phyloP scores from a whole-genome alignment of 352 stramenopile genomes.

The Elongisporangium anandrum region DNA sequence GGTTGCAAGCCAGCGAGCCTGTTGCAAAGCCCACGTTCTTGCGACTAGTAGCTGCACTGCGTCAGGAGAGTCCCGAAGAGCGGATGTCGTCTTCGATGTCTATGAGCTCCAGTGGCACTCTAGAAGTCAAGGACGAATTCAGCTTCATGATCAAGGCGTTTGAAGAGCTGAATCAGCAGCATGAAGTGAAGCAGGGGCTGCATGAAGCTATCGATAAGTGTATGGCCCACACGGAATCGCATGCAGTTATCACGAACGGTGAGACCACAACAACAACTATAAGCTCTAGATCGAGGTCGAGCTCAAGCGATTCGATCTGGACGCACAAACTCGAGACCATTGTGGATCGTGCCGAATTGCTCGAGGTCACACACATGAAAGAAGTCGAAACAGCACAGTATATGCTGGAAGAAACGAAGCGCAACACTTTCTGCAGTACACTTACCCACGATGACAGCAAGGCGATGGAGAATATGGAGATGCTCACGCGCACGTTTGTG shows the following conservation, averaged over 20 bases:
- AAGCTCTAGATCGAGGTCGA: not conserved
- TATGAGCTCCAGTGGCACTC: slow-evolving; percentile 26
- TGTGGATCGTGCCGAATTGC: slow-evolving; percentile 59
- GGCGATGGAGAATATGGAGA: slow-evolving; percentile 55
- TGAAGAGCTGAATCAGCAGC: slow-evolving; percentile 51
- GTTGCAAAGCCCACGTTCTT: slow-evolving; percentile 48
- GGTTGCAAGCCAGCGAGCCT: slow-evolving; percentile 38
- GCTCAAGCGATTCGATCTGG: slow-evolving; percentile 13
- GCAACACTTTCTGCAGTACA: slow-evolving; percentile 56
- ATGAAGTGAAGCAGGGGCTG: slow-evolving; percentile 46
- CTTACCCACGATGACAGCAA: slow-evolving; percentile 57
- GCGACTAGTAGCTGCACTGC: slow-evolving; percentile 38
- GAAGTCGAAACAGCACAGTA: slow-evolving; percentile 72
- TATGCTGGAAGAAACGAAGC: slow-evolving; percentile 56
- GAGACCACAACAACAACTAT: slow-evolving; percentile 22
- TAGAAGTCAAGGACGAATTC: slow-evolving; percentile 58
- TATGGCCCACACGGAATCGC: slow-evolving; percentile 10
- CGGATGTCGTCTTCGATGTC: slow-evolving; percentile 22
- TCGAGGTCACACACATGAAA: slow-evolving; percentile 67
- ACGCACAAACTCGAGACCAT: slow-evolving; percentile 52
- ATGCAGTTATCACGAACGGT: slow-evolving; percentile 5
- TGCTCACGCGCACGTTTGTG: slow-evolving; percentile 58
- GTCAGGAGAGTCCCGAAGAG: slow-evolving; percentile 23
- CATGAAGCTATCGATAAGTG: slow-evolving; percentile 38
- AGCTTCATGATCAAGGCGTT: slow-evolving; percentile 65